phyloP scores from a whole-genome alignment of 768 basidiomycete species.

The Amyloporia xantha region DNA sequence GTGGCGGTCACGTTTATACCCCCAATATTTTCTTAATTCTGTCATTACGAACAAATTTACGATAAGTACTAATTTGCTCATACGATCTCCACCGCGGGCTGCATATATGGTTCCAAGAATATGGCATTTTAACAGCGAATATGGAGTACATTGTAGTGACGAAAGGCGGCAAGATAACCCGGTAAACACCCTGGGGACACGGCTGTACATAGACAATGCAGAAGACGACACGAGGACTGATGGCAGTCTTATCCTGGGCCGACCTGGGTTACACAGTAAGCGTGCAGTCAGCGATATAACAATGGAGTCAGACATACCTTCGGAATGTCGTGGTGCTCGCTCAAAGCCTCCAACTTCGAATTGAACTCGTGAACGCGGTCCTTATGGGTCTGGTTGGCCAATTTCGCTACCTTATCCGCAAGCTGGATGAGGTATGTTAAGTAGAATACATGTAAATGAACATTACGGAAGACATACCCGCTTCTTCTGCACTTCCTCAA shows the following conservation, averaged over 20 bases:
- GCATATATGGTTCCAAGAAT: no score
- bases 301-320: slow-evolving; percentile 50
- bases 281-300: slow-evolving; percentile 12
- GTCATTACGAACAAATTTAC: slow-evolving; percentile 27
- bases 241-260: slow-evolving; percentile 67
- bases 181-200: no score
- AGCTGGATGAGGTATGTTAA: slow-evolving; percentile 39
- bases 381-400: slow-evolving; percentile 86
- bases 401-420: slow-evolving; percentile 62
- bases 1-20: slow-evolving; percentile 24
- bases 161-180: background rate
- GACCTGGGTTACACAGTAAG: slow-evolving; percentile 44
- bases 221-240: background rate
- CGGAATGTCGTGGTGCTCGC: slow-evolving; percentile 93
- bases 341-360: slow-evolving; percentile 73
- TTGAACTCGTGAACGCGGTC: slow-evolving; percentile 92
- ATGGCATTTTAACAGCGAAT: no score
- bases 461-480: slow-evolving; percentile 42
- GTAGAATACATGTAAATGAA: slow-evolving; percentile 4
- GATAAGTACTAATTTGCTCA: no score
- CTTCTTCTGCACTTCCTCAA: slow-evolving; percentile 80
- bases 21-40: slow-evolving; percentile 25
- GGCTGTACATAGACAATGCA: background rate
- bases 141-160: background rate
- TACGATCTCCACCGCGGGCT: no score